A percentile compares a stretch with the other conserved stretches of the same genome.
Conservation (phyloP, 345 rosid genomes). For the Aegle marmelos region DNA sequence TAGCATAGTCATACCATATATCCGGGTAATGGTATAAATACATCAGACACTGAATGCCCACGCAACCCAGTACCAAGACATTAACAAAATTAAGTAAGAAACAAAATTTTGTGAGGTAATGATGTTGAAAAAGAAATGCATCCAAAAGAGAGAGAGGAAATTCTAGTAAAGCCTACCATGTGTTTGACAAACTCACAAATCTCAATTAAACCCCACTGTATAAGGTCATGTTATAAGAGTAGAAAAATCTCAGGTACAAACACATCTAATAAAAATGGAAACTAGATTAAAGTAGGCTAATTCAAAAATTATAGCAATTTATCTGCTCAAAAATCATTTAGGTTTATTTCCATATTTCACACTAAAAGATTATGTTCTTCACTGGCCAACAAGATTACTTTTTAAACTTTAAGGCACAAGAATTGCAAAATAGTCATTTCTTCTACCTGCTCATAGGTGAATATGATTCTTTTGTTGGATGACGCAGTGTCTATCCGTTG, state of each 20-base stretch:
- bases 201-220: not conserved
- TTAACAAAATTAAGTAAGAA: not conserved
- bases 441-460: constrained; percentile 89
- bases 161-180: not conserved
- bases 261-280: not conserved
- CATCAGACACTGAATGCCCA: constrained; percentile 76
- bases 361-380: not conserved
- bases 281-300: not conserved
- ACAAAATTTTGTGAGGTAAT: not conserved
- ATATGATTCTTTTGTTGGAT: constrained; percentile 77
- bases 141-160: not conserved
- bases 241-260: not conserved
- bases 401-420: not conserved
- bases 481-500: constrained; percentile 80
- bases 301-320: not conserved
- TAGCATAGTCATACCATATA: constrained; percentile 94
- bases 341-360: not conserved
- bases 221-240: not conserved
- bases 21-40: constrained; percentile 92
- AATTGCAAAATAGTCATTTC: not conserved
- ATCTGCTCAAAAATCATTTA: not conserved
- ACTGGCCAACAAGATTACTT: not conserved
- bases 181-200: not conserved
- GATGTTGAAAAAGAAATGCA: not conserved
- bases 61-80: constrained; percentile 17